Base-by-base conservation (phyloP, 2,329 filamentous ascomycete genomes). In the Cercospora zeina region DNA sequence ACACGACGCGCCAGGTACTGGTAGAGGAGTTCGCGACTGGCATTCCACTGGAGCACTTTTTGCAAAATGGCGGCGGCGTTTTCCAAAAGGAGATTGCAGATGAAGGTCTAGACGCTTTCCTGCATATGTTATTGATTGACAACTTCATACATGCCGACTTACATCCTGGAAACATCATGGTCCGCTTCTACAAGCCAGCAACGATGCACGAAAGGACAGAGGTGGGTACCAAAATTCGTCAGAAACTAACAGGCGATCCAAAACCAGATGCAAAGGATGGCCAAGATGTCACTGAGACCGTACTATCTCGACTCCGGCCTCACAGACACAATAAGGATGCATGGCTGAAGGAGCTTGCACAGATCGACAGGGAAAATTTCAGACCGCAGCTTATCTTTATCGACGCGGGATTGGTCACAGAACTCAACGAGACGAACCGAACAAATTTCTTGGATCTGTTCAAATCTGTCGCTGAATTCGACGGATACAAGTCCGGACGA, bases 121-220 rank as follows among this genome's bases (percentile, higher is more conserved):
- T 99, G 54, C 91, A 93, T 71, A 99, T 99, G 95, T 80, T 99
- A 14, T 83, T 99, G 11, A 88, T 99, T 39, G 95, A 99, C 76
- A 99, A 99, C 75, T 99, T 99, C 75, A 88, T 97, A 27, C 95
- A 99, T 73, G 93, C 95, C 4, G 95, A 99, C 74, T 80, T 99
- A 31, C 95, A 99, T 74, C 95, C 95, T 0, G 95, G 95, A 27
- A 99, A 99, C 75, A 97, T 99, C 77, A 97, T 99, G 93, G 93
- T 99, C 51, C 91, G 96, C 66, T 99, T 99, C 79, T 97, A 97
- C 77, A 87, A 93, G 71, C 87, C 93, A 0, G 86, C 87, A 13
- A 83, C 88, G 64, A 84, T 93, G 0, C 85, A 89, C 54, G 79
- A 96, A 0, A 61, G 67, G 31, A 62, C 68, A 8, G 60, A 61